phyloP scores from a whole-genome alignment of 306 rosid species.

The Gillenia trifoliata region DNA sequence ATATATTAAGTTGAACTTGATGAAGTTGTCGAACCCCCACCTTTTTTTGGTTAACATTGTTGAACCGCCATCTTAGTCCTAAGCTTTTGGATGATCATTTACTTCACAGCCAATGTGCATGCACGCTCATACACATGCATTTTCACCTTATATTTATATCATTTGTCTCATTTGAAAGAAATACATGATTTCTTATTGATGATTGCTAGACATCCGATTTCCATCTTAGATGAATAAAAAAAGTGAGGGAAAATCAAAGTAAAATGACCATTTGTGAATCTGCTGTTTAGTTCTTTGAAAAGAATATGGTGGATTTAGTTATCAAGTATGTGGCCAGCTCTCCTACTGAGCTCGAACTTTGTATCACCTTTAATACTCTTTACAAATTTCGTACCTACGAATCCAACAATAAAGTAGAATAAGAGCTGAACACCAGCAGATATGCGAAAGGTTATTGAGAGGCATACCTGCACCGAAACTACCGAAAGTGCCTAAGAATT shows the following conservation, averaged over 20 bases:
- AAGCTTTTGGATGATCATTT: slow-evolving; percentile 1
- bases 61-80: background rate
- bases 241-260: too few species aligned
- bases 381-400: background rate
- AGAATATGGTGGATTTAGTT: background rate
- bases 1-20: background rate
- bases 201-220: background rate
- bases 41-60: background rate
- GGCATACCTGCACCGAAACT: background rate
- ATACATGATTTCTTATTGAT: background rate
- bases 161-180: background rate
- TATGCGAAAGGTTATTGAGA: background rate
- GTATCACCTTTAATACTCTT: background rate
- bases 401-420: background rate
- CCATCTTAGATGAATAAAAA: background rate
- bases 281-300: background rate
- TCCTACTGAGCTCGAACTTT: background rate
- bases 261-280: background rate
- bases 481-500: background rate
- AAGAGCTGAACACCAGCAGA: background rate
- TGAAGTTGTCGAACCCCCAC: background rate
- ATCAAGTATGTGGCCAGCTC: background rate
- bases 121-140: background rate
- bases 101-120: background rate
- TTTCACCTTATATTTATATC: background rate